These are phyloP conservation scores for Margaritispora aquatica DNA, from an alignment of 495 filamentous ascomycete species.

Conservation along the genomic window DNA sequence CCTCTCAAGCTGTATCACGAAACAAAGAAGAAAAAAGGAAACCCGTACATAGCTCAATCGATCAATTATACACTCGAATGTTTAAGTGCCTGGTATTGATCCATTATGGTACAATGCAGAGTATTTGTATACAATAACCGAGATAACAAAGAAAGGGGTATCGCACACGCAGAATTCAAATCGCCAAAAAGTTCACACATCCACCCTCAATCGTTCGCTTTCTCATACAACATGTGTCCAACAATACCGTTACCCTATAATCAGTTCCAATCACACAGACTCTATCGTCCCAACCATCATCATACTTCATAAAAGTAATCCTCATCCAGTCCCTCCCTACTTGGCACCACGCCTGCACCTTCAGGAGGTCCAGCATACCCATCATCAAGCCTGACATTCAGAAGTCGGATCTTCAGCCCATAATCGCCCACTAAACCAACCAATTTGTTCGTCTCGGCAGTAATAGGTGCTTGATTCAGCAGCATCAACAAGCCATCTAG, in stretches of 20 bases:
- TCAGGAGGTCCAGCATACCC: slow-evolving; percentile 17
- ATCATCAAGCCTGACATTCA: slow-evolving; percentile 77
- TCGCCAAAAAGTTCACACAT: not conserved
- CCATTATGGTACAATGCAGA: too few relatives aligned
- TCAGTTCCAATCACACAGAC: too few relatives aligned
- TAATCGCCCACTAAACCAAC: slow-evolving; percentile 81
- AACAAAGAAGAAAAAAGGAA: too few relatives aligned
- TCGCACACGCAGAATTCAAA: not conserved
- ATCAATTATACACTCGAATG: too few relatives aligned
- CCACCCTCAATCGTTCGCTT: not conserved
- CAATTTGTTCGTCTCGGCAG: slow-evolving; percentile 86
- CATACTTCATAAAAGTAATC: slow-evolving; percentile 56
- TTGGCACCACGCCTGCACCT: slow-evolving; percentile 44
- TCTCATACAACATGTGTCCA: not conserved
- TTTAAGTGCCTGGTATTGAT: too few relatives aligned
- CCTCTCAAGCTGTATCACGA: too few relatives aligned
- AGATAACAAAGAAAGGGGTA: not conserved
- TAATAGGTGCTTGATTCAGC: slow-evolving; percentile 91
- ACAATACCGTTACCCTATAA: not conserved
- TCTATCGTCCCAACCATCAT: too few relatives aligned
- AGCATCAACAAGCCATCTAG: slow-evolving; percentile 93
- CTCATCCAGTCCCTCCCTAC: slow-evolving; percentile 56
- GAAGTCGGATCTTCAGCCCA: slow-evolving; percentile 83
- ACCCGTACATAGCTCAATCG: too few relatives aligned
- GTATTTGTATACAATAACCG: too few relatives aligned